Evolutionary conservation across 768 basidiomycete species (phyloP).

Genomic region (Tulasnella sp.): DNA sequence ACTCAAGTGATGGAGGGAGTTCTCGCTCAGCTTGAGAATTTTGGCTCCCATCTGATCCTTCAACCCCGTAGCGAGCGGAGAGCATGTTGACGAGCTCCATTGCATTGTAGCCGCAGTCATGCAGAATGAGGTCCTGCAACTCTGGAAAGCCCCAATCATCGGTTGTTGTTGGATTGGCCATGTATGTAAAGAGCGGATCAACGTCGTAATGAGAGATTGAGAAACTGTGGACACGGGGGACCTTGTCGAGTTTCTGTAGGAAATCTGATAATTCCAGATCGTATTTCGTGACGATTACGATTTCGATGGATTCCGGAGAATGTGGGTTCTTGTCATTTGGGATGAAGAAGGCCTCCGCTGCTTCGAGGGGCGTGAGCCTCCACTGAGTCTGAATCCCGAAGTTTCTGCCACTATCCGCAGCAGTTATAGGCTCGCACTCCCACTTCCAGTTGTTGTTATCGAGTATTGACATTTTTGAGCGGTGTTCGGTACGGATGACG

Average conservation of each 20-base stretch:
- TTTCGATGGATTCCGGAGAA: neutral
- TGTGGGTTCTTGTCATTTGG: neutral
- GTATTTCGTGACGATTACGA: neutral
- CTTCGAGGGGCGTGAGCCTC: neutral
- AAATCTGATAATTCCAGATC: neutral
- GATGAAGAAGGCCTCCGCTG: neutral
- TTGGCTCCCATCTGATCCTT: neutral
- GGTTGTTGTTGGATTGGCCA: neutral
- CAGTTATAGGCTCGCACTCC: neutral
- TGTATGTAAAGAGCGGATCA: neutral
- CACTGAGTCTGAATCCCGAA: neutral
- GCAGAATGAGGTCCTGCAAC: neutral
- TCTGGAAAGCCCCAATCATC: neutral
- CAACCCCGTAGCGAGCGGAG: neutral
- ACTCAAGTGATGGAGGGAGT: neutral
- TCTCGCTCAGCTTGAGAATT: neutral
- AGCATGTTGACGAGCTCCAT: neutral
- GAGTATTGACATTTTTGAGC: neutral
- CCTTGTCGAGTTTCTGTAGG: neutral
- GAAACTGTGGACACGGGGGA: neutral
- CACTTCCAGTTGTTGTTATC: neutral
- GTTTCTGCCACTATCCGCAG: neutral
- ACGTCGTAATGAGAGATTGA: neutral
- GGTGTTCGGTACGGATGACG: neutral
- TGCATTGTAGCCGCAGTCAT: neutral